These are phyloP conservation scores for Cardiosporidium cionae DNA, from an alignment of 169 alveolate species.

Conservation along the genomic window DNA sequence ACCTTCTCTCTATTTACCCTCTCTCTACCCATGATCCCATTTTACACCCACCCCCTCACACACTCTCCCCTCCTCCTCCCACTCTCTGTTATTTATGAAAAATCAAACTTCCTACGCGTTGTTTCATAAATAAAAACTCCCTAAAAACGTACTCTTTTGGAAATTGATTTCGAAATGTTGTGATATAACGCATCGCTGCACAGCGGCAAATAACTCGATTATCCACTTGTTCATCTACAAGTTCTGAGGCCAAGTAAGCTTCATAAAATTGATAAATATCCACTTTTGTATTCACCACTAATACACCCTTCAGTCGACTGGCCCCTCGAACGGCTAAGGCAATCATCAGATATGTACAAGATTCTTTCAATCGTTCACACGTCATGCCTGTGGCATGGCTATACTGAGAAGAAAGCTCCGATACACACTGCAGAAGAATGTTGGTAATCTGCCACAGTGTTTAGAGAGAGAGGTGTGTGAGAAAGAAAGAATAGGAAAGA, in stretches of 20 bases:
- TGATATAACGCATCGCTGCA: constrained; percentile 6
- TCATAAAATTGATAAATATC: neutral
- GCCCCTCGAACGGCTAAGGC: constrained; percentile 4
- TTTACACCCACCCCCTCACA: too few species aligned
- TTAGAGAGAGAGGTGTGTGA: neutral
- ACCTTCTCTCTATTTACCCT: too few species aligned
- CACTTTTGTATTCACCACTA: neutral
- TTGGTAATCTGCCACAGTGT: neutral
- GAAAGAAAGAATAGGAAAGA: neutral
- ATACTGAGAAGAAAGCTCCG: too few species aligned
- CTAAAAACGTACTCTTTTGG: too few species aligned
- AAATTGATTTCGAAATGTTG: constrained; percentile 8
- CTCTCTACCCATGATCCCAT: too few species aligned
- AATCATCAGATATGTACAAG: neutral
- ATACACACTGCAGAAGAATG: neutral
- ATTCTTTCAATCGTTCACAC: neutral
- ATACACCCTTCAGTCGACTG: constrained; percentile 2
- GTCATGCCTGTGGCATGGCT: neutral
- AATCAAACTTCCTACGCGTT: too few species aligned
- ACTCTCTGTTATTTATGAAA: too few species aligned
- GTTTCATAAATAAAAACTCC: too few species aligned
- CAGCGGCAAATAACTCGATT: neutral
- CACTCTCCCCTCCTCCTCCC: too few species aligned
- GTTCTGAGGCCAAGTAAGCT: neutral
- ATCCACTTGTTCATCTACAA: neutral